Evolutionary conservation across 176 grass and related monocot genomes (phyloP), one percentile per base, ranked within the genome.

Genomic region (Raddia distichophylla): DNA sequence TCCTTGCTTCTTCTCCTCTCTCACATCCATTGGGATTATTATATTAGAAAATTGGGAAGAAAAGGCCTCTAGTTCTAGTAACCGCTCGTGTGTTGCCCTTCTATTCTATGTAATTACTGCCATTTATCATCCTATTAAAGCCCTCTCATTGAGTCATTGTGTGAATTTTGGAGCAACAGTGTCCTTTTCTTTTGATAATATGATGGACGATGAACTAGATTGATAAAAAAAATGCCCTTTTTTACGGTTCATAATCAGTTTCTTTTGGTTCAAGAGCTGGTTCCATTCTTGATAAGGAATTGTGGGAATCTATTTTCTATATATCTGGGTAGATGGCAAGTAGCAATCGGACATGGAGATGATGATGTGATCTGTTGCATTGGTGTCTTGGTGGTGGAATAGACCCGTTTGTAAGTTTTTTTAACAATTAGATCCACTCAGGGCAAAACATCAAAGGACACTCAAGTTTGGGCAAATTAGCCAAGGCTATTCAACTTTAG

Each of bases 31-130:
- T 52, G 77, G 27, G 27, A 27, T 27, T 27, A 27, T 27, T 27
- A 27, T 27, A 27, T 27, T 27, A 27, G 46, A 16, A 27, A 64
- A 12, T 75, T 40, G 77, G 69, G 56, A 56, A 86, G 73, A 80
- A 43, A 16, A 12, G 44, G 63, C 46, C 44, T 81, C 73, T 43
- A 60, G 54, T 75, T 45, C 54, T 60, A 75, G 52, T 13, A 56
- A 52, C 47, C 34, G 69, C 69, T 53, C 40, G 40, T 7, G 11
- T 60, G 55, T 19, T 15, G 20, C 56, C 42, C 43, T 45, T 47
- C 70, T 76, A 12, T 56, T 61, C 8, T 16, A 37, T 80, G 76
- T 86, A 86, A 80, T 74, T 74, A 73, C 76, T 19, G 5, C n/a
- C 18, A 62, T 71, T 74, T 74, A 47, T 52, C 52, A 69, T 76